phyloP scores from a whole-genome alignment of 768 basidiomycete species.

The Trametes cinnabarina region DNA sequence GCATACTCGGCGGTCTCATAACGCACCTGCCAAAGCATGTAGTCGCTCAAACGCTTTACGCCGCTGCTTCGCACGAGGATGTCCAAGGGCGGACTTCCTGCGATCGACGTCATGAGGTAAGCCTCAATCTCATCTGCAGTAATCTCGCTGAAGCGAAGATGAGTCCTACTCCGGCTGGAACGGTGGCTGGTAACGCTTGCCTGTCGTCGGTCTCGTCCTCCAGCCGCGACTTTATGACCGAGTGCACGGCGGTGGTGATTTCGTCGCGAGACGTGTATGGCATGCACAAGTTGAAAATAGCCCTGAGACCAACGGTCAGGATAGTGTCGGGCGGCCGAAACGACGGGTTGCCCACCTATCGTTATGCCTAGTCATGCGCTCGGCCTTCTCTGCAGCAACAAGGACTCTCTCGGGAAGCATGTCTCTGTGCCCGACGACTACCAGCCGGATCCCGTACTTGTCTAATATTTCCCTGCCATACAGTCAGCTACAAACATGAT shows the following conservation, averaged over 20 bases:
- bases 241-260: constrained; percentile 75
- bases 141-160: constrained; percentile 39
- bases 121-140: constrained; percentile 67
- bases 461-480: constrained; percentile 69
- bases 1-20: not conserved
- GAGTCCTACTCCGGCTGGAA: not conserved
- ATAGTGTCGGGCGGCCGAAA: not conserved
- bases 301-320: constrained; percentile 42
- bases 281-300: constrained; percentile 89
- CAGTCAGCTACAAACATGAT: too few species aligned
- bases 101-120: constrained; percentile 63
- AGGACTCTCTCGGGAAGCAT: constrained; percentile 82
- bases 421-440: constrained; percentile 71
- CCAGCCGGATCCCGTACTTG: constrained; percentile 77
- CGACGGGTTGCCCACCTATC: constrained; percentile 49
- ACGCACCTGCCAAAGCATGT: constrained; percentile 92
- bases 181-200: not conserved
- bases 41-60: constrained; percentile 86
- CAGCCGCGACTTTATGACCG: constrained; percentile 44
- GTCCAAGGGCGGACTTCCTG: constrained; percentile 78
- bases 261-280: constrained; percentile 92
- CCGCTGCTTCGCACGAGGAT: constrained; percentile 90
- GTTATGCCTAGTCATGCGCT: constrained; percentile 73
- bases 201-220: constrained; percentile 23
- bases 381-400: constrained; percentile 64